phyloP scores from a whole-genome alignment of 2,329 filamentous ascomycete species.

The Piedraia hortae region DNA sequence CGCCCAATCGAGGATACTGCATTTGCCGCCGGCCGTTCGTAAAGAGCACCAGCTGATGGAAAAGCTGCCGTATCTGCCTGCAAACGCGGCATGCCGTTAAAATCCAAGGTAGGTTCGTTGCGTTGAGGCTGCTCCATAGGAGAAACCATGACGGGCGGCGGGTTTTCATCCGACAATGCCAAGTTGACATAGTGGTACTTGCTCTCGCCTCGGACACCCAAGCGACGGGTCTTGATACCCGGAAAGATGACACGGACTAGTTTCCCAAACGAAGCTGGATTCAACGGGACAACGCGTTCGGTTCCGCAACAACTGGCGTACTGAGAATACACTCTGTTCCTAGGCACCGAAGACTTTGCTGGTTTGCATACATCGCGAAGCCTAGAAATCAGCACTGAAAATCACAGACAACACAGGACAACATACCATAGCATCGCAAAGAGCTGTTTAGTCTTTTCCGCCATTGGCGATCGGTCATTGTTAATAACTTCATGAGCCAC shows the following conservation, averaged over 20 bases:
- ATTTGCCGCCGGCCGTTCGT: background rate
- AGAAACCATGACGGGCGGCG: slow-evolving; percentile 2
- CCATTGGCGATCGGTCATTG: slow-evolving; percentile 54
- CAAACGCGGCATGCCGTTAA: slow-evolving; percentile 17
- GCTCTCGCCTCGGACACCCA: slow-evolving; percentile 85
- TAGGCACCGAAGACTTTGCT: slow-evolving; percentile 63
- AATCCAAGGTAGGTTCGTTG: slow-evolving; percentile 11
- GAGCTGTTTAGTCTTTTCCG: slow-evolving; percentile 58
- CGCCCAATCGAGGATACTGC: slow-evolving; percentile 14
- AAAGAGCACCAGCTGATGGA: slow-evolving; percentile 7
- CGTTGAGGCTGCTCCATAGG: slow-evolving; percentile 8
- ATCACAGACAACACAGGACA: background rate
- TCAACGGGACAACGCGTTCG: slow-evolving; percentile 79
- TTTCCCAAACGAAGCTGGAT: slow-evolving; percentile 93
- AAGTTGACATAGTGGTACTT: slow-evolving; percentile 74
- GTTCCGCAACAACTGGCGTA: slow-evolving; percentile 83
- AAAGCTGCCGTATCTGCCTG: slow-evolving; percentile 22
- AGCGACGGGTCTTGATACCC: slow-evolving; percentile 67
- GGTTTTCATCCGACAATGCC: slow-evolving; percentile 20
- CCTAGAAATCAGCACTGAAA: slow-evolving; percentile 43
- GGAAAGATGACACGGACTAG: slow-evolving; percentile 89
- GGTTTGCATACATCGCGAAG: slow-evolving; percentile 44
- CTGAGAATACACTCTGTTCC: slow-evolving; percentile 80
- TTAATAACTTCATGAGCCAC: slow-evolving; percentile 50
- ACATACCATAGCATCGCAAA: slow-evolving; percentile 71